Evolutionary conservation across 2,329 filamentous ascomycete genomes (phyloP).

Genomic region (Trichoderma harzianum): DNA sequence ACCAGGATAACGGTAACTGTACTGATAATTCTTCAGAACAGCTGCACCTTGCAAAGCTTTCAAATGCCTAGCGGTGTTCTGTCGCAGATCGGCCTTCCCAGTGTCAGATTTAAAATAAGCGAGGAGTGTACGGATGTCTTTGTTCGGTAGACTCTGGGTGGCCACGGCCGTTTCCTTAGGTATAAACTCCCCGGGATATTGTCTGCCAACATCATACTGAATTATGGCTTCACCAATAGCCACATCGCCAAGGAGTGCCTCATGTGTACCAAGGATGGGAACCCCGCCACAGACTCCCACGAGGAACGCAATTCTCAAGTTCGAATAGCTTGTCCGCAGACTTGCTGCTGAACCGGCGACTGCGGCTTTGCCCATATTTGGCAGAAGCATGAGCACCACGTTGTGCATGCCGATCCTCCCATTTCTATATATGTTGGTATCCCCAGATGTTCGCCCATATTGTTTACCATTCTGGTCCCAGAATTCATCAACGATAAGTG

Average conservation of each 20-base stretch:
- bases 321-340: slow-evolving; percentile 20
- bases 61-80: background rate
- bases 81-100: background rate
- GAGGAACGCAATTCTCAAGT: slow-evolving; percentile 20
- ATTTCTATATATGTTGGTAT: slow-evolving; percentile 29
- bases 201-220: slow-evolving; percentile 31
- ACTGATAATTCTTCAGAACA: accelerated
- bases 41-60: slow-evolving; percentile 11
- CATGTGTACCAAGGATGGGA: slow-evolving; percentile 14
- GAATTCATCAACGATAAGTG: slow-evolving; percentile 19
- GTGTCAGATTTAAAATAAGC: slow-evolving; percentile 23
- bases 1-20: background rate
- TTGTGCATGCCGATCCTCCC: slow-evolving; percentile 24
- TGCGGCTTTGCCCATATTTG: slow-evolving; percentile 23
- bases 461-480: slow-evolving; percentile 19
- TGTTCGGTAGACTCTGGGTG: slow-evolving; percentile 20
- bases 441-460: slow-evolving; percentile 27
- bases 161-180: slow-evolving; percentile 23
- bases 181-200: slow-evolving; percentile 23
- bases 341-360: slow-evolving; percentile 12
- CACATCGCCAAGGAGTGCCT: slow-evolving; percentile 28
- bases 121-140: slow-evolving; percentile 24
- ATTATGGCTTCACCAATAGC: slow-evolving; percentile 28
- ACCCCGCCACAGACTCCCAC: slow-evolving; percentile 25
- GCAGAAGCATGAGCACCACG: slow-evolving; percentile 25